Base-by-base conservation (phyloP, 768 basidiomycete genomes). In the Rhodotorula paludigena region DNA sequence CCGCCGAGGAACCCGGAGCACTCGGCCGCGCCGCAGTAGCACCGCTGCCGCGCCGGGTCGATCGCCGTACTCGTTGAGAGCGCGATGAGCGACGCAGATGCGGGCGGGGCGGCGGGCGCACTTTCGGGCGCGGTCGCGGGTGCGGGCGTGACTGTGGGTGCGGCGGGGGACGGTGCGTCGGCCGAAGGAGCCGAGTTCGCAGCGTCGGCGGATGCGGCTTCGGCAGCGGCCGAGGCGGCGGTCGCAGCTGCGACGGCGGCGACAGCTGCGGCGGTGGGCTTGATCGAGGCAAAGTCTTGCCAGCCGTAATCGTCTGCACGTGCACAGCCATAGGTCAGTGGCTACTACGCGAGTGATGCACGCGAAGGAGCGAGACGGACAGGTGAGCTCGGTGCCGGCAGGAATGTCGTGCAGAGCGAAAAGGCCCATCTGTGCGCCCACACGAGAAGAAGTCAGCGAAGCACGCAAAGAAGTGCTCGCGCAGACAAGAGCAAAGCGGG, bases 241-340 rank as follows among this genome's bases (percentile, higher is more conserved):
- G 25, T 18, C 30, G 47, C 10, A 30, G 51, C 14, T 6, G 51
- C 32, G 32, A 32, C 18, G 39, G 39, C 20, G 30, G 39, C n/a
- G 30, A 30, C 4, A 21, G 57, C 10, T n/a, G n/a, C n/a, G n/a
- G n/a, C n/a, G 14, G 23, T 28, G 7, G 60, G 30, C 25, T 54
- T 57, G 16, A 71, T 23, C 14, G 66, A 32, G 20, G 62, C 49
- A 48, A 68, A 72, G 56, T 72, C 64, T 45, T 65, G 66, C 71
- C 71, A 72, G 49, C 71, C 71, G 53, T 72, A 72, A 54, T 72
- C 61, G 63, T 72, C 70, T 71, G 60, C 8, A 54, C 8, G 18
- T 0, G 21, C 18, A 1, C 3, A 2, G 28, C 30, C 28, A 56
- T 55, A 21, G 28, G 41, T 32, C 14, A 51, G 33, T 6, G 12